A percentile compares a stretch with the other conserved stretches of the same genome.
These are phyloP conservation scores for thale cress (Arabidopsis thaliana) DNA, from an alignment of 345 rosid genomes.

Conservation along the genomic window TAIR10.1 NC_003070.9:18987501-18988000, in stretches of 20 bases:
- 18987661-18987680: background rate
- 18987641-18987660: background rate
- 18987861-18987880: conserved; percentile 59
- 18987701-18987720: no score
- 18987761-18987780: background rate
- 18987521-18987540: background rate
- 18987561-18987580: background rate
- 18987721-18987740: conserved; percentile 5
- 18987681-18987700: background rate
- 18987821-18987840: background rate
- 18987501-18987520: background rate
- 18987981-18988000: conserved; percentile 53
- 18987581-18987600: background rate
- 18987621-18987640: background rate
- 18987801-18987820: background rate
- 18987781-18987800: background rate
- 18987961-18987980: conserved; percentile 59
- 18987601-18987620: background rate
- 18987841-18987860: background rate
- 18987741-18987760: background rate
- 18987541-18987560: no score
- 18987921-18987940: conserved; percentile 56
- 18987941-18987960: conserved; percentile 51
- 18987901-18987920: conserved; percentile 57
- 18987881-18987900: conserved; percentile 81